Evolutionary conservation across 1,284 basidiomycete species (phyloP), one percentile per base, ranked within the genome.

Genomic region (Ustilago vetiveriae): DNA sequence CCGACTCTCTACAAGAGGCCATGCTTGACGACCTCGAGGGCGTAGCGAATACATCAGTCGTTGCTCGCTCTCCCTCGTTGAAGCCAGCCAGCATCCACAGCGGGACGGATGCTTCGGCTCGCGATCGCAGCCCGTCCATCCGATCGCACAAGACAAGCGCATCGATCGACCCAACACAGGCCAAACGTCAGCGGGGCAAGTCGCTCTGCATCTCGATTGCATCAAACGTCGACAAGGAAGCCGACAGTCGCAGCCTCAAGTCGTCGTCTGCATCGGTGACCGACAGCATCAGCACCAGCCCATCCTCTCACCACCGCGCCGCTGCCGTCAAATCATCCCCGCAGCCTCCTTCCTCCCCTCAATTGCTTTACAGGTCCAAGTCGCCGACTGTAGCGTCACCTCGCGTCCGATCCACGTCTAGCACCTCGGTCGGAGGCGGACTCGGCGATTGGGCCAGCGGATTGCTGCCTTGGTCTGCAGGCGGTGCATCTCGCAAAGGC

Each of bases 21-120:
- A 80, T 80, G 78, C 60, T 73, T 3, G 77, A 78, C 4, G 75
- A 72, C 27, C 48, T 78, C 11, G 69, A 75, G 10, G 72, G 58
- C 32, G 39, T 56, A 5, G 40, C 40, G 11, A 63, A 56, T 30
- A 48, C 55, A 6, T 64, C 56, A 6, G 27, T 43, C 9, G 21
- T 48, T 13, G 41, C 53, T 16, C 37, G 29, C 26, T 72, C 59
- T n/a, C 67, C 60, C 0, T 63, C 62, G 4, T 22, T 48, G 39
- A 66, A 63, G 38, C 47, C 56, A 4, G 32, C 53, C 4, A 65
- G 62, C 50, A 30, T 72, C 6, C 42, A 53, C 48, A 60, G 56
- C 26, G 32, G 26, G 6, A 21, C 32, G 9, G 40, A 58, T 1
- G 33, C 42, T 22, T 8, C 38, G 0, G 33, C 41, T 22, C 22